Evolutionary conservation across 73 alveolate species (phyloP), one percentile per base, ranked within the genome.

Genomic region (Symbiodinium pilosum): DNA sequence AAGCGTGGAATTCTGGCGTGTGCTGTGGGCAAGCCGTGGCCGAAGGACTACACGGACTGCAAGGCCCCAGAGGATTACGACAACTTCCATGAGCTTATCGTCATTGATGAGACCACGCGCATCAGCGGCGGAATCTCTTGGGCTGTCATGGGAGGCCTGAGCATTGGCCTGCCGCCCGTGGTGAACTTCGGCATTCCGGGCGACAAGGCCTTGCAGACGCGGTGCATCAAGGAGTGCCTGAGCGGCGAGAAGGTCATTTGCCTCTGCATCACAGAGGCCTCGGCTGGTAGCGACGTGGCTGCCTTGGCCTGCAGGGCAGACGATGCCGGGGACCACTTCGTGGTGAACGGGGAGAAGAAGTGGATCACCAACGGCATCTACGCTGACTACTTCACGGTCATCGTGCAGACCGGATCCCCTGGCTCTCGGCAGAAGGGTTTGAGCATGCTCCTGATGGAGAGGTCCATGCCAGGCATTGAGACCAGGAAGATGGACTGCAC

Each of bases 141-240:
- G 77, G 77, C 77, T 32, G 77, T 64, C 38, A 32, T 64, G 16
- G 92, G 43, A 41, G 92, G 92, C 38, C 14, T 83, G 56, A 30
- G 40, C 69, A 83, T 83, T 30, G 92, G 92, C 38, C 68, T 83
- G 92, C 92, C 92, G 18, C 92, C 92, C 2, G 92, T 83, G 39
- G 40, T 83, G 56, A 36, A 83, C 36, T 42, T 41, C 92, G 92
- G 92, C 8, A 21, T 30, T 18, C 56, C 56, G 56, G 56, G 69
- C 69, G 38, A 34, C 56, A 39, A 41, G 68, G 92, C 18, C 40
- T 28, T 64, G 30, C 77, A 64, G 28, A 28, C 77, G 77, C 40
- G 92, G 38, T 28, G 40, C 41, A 42, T 39, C 56, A 42, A 30
- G 56, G 69, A 39, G 69, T 39, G 56, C 92, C 68, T 83, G 36